These are phyloP conservation scores for Leccinum rimulosum DNA, from an alignment of 768 basidiomycete genomes.

Conservation along the genomic window DNA sequence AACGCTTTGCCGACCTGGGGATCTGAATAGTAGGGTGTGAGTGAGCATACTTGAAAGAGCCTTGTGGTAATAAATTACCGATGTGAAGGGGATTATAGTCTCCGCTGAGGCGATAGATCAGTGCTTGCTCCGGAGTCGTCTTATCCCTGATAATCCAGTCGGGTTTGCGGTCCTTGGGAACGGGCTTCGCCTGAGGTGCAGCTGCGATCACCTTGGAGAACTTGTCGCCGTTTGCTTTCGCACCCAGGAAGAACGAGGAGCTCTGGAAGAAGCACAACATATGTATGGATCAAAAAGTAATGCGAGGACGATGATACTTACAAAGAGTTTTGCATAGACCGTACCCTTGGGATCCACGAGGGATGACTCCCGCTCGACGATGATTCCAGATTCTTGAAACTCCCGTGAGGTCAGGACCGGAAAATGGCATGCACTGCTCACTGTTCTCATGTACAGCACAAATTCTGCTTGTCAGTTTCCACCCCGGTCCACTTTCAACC, in stretches of 20 bases:
- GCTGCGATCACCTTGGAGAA: slow-evolving; percentile 62
- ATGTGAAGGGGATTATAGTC: slow-evolving; percentile 81
- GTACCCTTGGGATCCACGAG: slow-evolving; percentile 63
- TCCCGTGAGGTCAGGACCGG: neutral
- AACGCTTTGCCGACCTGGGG: slow-evolving; percentile 66
- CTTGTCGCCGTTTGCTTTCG: slow-evolving; percentile 58
- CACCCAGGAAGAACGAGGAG: slow-evolving; percentile 69
- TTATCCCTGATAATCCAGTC: slow-evolving; percentile 61
- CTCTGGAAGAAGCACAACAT: slow-evolving; percentile 34
- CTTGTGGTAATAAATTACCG: slow-evolving; percentile 36
- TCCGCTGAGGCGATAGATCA: slow-evolving; percentile 70
- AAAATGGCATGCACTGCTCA: slow-evolving; percentile 33
- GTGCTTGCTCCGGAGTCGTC: slow-evolving; percentile 64
- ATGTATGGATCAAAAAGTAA: neutral
- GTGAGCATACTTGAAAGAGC: neutral
- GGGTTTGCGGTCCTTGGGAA: slow-evolving; percentile 59
- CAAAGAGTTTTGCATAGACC: slow-evolving; percentile 62
- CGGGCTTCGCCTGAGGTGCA: slow-evolving; percentile 57
- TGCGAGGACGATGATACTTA: slow-evolving; percentile 27
- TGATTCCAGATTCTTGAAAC: slow-evolving; percentile 65
- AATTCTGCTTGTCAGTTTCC: slow-evolving; percentile 67
- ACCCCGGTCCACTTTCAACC: slow-evolving; percentile 70
- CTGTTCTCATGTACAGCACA: slow-evolving; percentile 81
- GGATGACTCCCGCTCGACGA: slow-evolving; percentile 59
- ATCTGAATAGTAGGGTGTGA: slow-evolving; percentile 41